phyloP scores from a whole-genome alignment of 2,329 filamentous ascomycete species.

The Grosmannia penicillata region DNA sequence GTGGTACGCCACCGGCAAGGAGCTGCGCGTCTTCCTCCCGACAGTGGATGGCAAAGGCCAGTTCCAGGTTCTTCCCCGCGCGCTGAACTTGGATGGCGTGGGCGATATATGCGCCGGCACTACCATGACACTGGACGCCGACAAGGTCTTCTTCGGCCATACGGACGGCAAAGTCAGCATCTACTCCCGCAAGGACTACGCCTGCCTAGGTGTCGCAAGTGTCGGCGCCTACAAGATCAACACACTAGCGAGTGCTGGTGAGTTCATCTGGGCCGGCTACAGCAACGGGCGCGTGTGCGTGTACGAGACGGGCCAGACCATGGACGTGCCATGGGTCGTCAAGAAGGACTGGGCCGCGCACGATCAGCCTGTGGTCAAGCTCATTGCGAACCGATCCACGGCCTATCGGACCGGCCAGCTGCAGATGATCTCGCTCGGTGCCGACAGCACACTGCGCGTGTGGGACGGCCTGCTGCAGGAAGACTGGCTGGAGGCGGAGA shows the following conservation, averaged over 20 bases:
- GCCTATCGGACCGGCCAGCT: conserved; percentile 73
- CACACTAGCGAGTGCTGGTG: conserved; percentile 64
- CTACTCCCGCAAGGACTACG: conserved; percentile 66
- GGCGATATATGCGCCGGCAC: conserved; percentile 83
- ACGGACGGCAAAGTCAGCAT: conserved; percentile 87
- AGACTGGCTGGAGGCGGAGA: conserved; percentile 82
- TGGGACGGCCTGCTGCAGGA: conserved; percentile 93
- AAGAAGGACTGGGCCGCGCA: conserved; percentile 95
- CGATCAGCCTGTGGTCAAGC: conserved; percentile 62
- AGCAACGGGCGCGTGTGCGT: conserved; percentile 90
- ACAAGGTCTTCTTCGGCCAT: conserved; percentile 80
- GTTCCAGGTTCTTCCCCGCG: conserved; percentile 61
- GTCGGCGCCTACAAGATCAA: conserved; percentile 95
- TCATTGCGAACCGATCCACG: conserved; percentile 66
- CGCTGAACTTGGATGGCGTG: conserved; percentile 55
- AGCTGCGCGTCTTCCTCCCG: conserved; percentile 72
- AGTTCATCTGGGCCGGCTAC: conserved; percentile 82
- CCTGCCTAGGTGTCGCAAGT: conserved; percentile 66
- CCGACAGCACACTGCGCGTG: conserved; percentile 66
- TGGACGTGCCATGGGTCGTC: conserved; percentile 68
- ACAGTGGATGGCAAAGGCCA: conserved; percentile 50
- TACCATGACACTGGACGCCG: conserved; percentile 56
- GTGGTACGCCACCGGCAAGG: conserved; percentile 80
- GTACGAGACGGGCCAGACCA: conserved; percentile 52
- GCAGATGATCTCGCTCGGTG: conserved; percentile 76